Evolutionary conservation across 805 yeast genomes (phyloP).

Genomic region (Torulaspora gathmanii): DNA sequence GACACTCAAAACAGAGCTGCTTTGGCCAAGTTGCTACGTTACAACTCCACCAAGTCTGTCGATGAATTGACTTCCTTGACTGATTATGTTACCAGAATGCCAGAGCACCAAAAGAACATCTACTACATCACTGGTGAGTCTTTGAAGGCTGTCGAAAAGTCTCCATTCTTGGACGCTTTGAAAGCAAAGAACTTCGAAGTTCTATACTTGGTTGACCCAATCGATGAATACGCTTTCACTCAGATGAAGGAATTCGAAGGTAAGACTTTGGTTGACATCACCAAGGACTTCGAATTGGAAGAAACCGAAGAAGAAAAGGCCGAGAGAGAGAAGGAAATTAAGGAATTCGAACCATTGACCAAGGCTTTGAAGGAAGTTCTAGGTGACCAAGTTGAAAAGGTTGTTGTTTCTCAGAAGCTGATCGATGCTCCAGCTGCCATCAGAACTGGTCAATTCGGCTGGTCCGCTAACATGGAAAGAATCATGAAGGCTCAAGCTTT

Average conservation of each 20-base stretch:
- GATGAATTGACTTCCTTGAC: constrained; percentile 93
- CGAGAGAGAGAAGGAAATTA: constrained; percentile 86
- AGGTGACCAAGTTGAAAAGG: constrained; percentile 99
- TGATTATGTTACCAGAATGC: constrained; percentile 99
- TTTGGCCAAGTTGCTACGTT: constrained; percentile 93
- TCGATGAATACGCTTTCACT: constrained; percentile 98
- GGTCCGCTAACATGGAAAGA: constrained; percentile 99
- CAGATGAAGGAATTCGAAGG: constrained; percentile 99
- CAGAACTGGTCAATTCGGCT: constrained; percentile 99
- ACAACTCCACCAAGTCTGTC: constrained; percentile 89
- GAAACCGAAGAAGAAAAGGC: constrained; percentile 98
- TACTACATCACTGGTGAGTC: constrained; percentile 99
- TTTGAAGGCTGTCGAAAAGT: constrained; percentile 93
- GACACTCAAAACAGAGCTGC: constrained; percentile 96
- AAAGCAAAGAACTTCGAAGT: constrained; percentile 99
- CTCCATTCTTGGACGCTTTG: constrained; percentile 98
- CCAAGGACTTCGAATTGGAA: constrained; percentile 97
- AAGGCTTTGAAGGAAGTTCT: constrained; percentile 93
- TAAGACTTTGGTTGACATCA: constrained; percentile 97
- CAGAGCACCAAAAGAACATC: constrained; percentile 98
- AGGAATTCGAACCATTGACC: constrained; percentile 89
- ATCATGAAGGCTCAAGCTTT: constrained; percentile 99
- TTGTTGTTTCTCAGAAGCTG: constrained; percentile 94
- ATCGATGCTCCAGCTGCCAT: constrained; percentile 99
- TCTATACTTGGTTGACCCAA: constrained; percentile 96